Percentiles rank a stretch among this genome's conserved stretches.
phyloP scores from a whole-genome alignment of 352 stramenopile species.

The Globisporangium mamillatum region DNA sequence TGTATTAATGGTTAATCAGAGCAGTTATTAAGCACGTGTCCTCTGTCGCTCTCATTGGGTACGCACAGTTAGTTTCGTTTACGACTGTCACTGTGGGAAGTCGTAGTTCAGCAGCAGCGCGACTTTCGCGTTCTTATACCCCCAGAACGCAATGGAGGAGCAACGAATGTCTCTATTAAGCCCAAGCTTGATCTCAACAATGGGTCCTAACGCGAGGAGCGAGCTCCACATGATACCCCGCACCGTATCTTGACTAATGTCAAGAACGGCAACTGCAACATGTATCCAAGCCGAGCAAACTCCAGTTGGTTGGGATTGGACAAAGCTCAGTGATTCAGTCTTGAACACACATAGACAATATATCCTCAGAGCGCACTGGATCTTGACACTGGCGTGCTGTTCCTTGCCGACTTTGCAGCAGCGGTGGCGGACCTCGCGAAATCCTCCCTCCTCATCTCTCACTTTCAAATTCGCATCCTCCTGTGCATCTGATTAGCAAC shows the following conservation, averaged over 20 bases:
- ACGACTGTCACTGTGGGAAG: not conserved
- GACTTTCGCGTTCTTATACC: not conserved
- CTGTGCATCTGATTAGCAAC: not conserved
- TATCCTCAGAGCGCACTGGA: not conserved
- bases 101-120: not conserved
- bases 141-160: not conserved
- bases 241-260: not conserved
- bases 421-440: not conserved
- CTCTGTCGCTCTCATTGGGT: not conserved
- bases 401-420: not conserved
- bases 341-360: not conserved
- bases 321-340: not conserved
- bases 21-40: not conserved
- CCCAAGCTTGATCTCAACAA: not conserved
- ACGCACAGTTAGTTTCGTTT: not conserved
- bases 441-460: not conserved
- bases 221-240: not conserved
- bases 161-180: not conserved
- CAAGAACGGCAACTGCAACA: not conserved
- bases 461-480: constrained; percentile 7
- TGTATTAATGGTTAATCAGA: constrained; percentile 5
- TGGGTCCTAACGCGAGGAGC: not conserved
- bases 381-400: not conserved
- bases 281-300: not conserved
- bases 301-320: not conserved